These are phyloP conservation scores for Pseudogymnoascus sp. DNA, from an alignment of 2,329 filamentous ascomycete species.

Conservation along the genomic window DNA sequence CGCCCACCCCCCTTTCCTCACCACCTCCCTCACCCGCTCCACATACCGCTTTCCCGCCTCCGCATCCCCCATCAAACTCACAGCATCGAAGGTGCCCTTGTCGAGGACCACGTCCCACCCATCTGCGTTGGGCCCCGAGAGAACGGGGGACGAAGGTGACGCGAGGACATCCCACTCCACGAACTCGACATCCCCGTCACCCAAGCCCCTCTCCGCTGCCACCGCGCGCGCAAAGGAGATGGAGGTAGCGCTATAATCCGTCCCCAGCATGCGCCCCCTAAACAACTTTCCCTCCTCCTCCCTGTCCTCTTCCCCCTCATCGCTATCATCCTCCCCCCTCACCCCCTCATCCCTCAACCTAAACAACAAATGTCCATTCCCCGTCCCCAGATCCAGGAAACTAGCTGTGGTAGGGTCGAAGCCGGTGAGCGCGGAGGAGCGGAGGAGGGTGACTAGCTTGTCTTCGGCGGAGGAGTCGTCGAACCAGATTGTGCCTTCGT, in stretches of 20 bases:
- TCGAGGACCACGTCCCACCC: conserved; percentile 92
- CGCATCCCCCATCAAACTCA: no score
- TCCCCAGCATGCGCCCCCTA: conserved; percentile 64
- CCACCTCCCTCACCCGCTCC: no score
- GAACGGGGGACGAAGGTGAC: conserved; percentile 25
- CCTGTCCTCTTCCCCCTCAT: conserved; percentile 35
- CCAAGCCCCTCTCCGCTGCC: conserved; percentile 29
- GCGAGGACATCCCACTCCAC: conserved; percentile 42
- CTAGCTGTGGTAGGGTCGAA: conserved; percentile 21
- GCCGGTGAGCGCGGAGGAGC: conserved; percentile 16
- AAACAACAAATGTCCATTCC: conserved; percentile 88
- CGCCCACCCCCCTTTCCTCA: no score
- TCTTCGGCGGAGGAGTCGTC: conserved; percentile 82
- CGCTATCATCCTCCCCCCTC: conserved; percentile 16
- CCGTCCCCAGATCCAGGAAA: conserved; percentile 84
- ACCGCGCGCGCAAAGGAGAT: conserved; percentile 66
- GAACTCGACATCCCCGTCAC: conserved; percentile 34
- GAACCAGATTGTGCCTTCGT: conserved; percentile 94
- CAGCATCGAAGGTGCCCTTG: conserved; percentile 96
- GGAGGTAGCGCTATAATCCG: conserved; percentile 76
- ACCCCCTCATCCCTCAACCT: conserved; percentile 49
- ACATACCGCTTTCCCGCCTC: no score
- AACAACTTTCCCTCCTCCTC: conserved; percentile 37
- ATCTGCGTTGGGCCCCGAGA: conserved; percentile 12
- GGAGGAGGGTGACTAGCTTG: conserved; percentile 67